phyloP scores from a whole-genome alignment of 2,329 filamentous ascomycete genomes.

The Penicillium sp. region DNA sequence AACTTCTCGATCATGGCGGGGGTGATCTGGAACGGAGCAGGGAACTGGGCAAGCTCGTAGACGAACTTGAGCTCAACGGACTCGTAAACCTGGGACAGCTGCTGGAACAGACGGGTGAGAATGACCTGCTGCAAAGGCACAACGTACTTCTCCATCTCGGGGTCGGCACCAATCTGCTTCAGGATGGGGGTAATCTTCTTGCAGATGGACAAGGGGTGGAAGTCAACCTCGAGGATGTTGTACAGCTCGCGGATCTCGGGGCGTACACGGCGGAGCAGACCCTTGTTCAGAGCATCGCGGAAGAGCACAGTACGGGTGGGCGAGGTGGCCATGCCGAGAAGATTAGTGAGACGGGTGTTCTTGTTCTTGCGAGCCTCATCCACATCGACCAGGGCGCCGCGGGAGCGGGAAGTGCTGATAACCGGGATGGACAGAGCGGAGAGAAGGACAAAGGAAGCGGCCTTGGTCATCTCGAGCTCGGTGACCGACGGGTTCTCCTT shows the following conservation, averaged over 20 bases:
- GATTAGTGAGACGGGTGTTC: conserved; percentile 93
- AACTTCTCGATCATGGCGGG: conserved; percentile 96
- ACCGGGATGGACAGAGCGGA: conserved; percentile 97
- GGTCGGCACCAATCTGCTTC: conserved; percentile 84
- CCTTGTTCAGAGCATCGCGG: conserved; percentile 93
- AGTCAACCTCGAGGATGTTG: conserved; percentile 98
- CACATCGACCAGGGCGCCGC: conserved; percentile 92
- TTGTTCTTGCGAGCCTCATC: conserved; percentile 98
- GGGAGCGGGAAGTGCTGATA: conserved; percentile 95
- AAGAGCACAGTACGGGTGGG: conserved; percentile 88
- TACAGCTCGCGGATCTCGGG: conserved; percentile 96
- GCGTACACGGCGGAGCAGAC: conserved; percentile 83
- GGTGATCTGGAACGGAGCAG: conserved; percentile 90
- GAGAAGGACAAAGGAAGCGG: conserved; percentile 90
- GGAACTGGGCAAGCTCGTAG: conserved; percentile 89
- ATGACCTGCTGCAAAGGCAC: conserved; percentile 96
- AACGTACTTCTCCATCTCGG: conserved; percentile 97
- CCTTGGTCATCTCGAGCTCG: conserved; percentile 88
- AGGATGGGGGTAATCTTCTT: conserved; percentile 98
- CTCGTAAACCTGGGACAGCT: conserved; percentile 97
- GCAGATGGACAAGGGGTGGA: conserved; percentile 98
- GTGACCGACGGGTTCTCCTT: conserved; percentile 87
- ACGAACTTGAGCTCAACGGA: conserved; percentile 94
- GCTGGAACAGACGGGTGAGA: conserved; percentile 95
- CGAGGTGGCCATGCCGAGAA: conserved; percentile 86